These are phyloP conservation scores for Metarhizium brunneum DNA, from an alignment of 2,329 filamentous ascomycete genomes.

Conservation along the genomic window DNA sequence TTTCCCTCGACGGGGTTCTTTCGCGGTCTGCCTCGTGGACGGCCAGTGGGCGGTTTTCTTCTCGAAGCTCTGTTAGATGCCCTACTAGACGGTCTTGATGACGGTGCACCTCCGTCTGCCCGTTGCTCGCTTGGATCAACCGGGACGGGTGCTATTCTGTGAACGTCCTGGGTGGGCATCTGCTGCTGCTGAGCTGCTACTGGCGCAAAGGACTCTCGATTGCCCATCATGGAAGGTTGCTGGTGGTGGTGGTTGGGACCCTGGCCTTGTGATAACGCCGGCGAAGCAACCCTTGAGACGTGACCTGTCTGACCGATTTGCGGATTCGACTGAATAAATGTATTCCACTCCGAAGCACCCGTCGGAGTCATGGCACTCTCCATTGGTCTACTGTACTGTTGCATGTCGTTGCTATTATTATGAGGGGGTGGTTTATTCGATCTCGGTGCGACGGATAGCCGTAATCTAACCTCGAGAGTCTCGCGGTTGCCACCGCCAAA, in stretches of 20 bases:
- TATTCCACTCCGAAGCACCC: conserved; percentile 69
- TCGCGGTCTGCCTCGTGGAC: conserved; percentile 45
- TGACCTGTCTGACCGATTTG: conserved; percentile 28
- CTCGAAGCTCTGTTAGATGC: conserved; percentile 37
- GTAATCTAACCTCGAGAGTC: conserved; percentile 87
- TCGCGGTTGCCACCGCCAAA: conserved; percentile 78
- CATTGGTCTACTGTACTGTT: conserved; percentile 12
- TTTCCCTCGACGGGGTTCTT: conserved; percentile 52
- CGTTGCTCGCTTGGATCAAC: conserved; percentile 13
- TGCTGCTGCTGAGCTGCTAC: conserved; percentile 11
- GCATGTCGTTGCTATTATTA: conserved; percentile 13
- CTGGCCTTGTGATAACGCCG: conserved; percentile 24
- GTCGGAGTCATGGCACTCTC: conserved; percentile 35
- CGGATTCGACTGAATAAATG: conserved; percentile 65
- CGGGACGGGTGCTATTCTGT: conserved; percentile 25
- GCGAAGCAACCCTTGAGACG: conserved; percentile 26
- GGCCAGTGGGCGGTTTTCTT: conserved; percentile 39
- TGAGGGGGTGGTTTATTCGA: conserved; percentile 25
- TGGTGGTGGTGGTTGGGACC: conserved; percentile 1
- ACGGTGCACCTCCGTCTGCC: conserved; percentile 15
- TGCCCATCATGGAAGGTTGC: conserved; percentile 10
- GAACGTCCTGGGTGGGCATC: conserved; percentile 18
- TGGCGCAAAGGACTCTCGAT: conserved; percentile 19
- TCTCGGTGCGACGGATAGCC: conserved; percentile 68
- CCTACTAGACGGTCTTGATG: conserved; percentile 52